Evolutionary conservation across 2,329 filamentous ascomycete species (phyloP), one percentile per base, ranked within the genome.

Genomic region (Colletotrichum euphorbiae): DNA sequence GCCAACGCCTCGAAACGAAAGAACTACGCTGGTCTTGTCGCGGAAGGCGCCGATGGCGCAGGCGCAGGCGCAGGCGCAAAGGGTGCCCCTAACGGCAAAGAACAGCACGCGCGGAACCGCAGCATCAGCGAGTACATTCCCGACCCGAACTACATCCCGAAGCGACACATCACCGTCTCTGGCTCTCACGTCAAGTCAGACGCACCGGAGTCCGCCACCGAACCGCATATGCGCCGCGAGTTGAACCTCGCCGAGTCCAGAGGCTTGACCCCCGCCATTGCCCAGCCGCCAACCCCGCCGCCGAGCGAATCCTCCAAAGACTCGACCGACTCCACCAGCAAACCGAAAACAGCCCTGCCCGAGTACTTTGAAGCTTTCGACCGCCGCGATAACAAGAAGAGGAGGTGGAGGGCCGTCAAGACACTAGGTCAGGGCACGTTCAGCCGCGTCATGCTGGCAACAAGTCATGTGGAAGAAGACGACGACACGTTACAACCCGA

Each of bases 361-460:
- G 90, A 94, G 72, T 89, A 89, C 70, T 96, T 94, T 75, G 85
- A 92, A 74, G 91, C 93, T 31, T 84, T 82, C 71, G 90, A 87
- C 2, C 84, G 91, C 38, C 83, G 86, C 56, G 89, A 93, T 67
- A 81, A 88, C 71, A 94, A 94, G 77, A 84, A 89, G 19, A 89
- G 91, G 64, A 85, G 89, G 71, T 99, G 96, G 89, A 88, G 92
- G 72, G 91, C 91, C 12, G 81, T 99, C 43, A 91, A 92, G 67
- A 83, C 90, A 71, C 86, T 99, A 6, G 96, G 96, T 5, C 93
- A 97, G 74, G 96, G 96, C 42, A 98, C 96, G 0, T 99, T 99
- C 78, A 98, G 94, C 77, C 93, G 93, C 75, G 96, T 99, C 19
- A 91, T 97, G 80, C 84, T 99, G 46, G 96, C 94, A 4, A 97